phyloP scores from a whole-genome alignment of 352 stramenopile species.

The Phytophthora aleatoria region DNA sequence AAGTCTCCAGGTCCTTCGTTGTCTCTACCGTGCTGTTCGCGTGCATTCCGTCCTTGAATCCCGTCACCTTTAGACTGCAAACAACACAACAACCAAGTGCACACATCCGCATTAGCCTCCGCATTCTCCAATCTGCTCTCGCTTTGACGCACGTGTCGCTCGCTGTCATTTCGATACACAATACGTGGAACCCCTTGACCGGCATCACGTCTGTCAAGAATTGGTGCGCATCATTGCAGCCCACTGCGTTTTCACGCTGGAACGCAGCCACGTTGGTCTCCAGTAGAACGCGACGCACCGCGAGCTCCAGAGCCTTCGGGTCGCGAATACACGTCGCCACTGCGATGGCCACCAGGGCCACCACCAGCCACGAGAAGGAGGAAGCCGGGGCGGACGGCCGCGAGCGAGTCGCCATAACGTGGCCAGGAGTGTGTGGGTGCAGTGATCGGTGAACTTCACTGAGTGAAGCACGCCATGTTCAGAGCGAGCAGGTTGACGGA shows the following conservation, averaged over 20 bases:
- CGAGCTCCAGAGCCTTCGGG: slow-evolving; percentile 19
- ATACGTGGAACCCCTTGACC: slow-evolving; percentile 76
- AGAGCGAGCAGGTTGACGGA: neutral
- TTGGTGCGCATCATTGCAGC: slow-evolving; percentile 43
- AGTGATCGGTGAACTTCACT: too few species aligned
- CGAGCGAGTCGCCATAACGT: slow-evolving; percentile 4
- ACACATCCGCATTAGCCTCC: neutral
- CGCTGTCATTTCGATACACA: slow-evolving; percentile 58
- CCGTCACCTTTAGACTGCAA: slow-evolving; percentile 49
- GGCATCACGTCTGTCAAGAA: slow-evolving; percentile 61
- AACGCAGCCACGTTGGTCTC: slow-evolving; percentile 4
- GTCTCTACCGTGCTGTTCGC: slow-evolving; percentile 37
- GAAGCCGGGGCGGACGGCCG: neutral
- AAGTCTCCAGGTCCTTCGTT: slow-evolving; percentile 37
- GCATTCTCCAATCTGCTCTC: neutral
- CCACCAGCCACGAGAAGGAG: slow-evolving; percentile 19
- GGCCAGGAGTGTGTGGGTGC: too few species aligned
- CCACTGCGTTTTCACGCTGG: slow-evolving; percentile 19
- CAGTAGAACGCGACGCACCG: slow-evolving; percentile 10
- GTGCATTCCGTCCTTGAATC: slow-evolving; percentile 65
- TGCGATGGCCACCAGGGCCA: slow-evolving; percentile 28
- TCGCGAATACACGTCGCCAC: slow-evolving; percentile 22
- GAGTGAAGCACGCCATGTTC: neutral
- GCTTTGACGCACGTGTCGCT: slow-evolving; percentile 43
- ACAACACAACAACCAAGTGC: slow-evolving; percentile 4